A percentile compares a stretch with the other conserved stretches of the same genome.
Conservation (phyloP, 108 stramenopile genomes). For the Nitzschia sp. region DNA sequence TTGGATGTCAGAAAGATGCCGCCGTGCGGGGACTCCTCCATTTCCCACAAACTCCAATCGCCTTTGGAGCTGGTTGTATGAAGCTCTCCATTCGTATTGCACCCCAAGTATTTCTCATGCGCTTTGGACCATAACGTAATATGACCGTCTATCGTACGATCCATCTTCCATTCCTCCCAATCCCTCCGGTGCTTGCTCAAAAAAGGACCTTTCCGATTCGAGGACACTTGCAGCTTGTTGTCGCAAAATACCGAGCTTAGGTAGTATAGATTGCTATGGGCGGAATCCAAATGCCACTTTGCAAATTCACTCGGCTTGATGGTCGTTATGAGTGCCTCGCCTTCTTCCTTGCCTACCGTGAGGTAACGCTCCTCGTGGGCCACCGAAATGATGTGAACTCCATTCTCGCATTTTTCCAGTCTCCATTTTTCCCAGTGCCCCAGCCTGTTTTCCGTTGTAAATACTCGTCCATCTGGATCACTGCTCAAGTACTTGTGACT, state of each 20-base stretch:
- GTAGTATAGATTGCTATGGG: constrained; percentile 27
- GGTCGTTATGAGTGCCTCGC: constrained; percentile 11
- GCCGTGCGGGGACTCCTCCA: constrained; percentile 18
- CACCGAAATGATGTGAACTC: constrained; percentile 22
- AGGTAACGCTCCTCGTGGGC: constrained; percentile 32
- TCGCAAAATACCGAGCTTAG: not conserved
- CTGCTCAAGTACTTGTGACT: constrained; percentile 28
- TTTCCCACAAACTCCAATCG: constrained; percentile 30
- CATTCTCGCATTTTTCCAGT: constrained; percentile 18
- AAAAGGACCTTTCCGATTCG: constrained; percentile 5
- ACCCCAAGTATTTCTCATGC: constrained; percentile 35
- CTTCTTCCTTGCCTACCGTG: constrained; percentile 8
- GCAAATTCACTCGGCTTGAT: constrained; percentile 32
- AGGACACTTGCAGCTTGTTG: constrained; percentile 20
- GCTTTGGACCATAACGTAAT: constrained; percentile 26
- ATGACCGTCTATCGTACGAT: constrained; percentile 17
- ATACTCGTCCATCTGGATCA: constrained; percentile 31
- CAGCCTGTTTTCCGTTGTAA: constrained; percentile 4
- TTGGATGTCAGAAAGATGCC: constrained; percentile 27
- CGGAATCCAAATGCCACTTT: constrained; percentile 31
- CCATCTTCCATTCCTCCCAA: constrained; percentile 40
- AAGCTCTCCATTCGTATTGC: constrained; percentile 30
- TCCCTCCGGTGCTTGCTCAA: constrained; percentile 14
- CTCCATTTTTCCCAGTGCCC: constrained; percentile 30
- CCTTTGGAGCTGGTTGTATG: constrained; percentile 28